Evolutionary conservation across 495 filamentous ascomycete genomes (phyloP).

Genomic region (Jackrogersella multiformis): DNA sequence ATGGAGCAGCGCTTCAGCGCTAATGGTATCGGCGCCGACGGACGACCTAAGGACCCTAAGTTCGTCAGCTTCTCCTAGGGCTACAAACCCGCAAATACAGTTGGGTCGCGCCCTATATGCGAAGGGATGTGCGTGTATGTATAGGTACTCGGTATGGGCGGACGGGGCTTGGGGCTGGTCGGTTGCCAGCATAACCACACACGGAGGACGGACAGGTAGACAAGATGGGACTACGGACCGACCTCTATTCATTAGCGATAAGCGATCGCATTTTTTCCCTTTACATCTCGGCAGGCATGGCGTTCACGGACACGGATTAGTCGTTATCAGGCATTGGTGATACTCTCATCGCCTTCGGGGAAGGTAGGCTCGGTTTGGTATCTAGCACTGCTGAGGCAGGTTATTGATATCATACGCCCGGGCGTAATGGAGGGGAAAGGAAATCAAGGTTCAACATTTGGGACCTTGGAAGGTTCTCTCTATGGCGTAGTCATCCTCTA

Average conservation of each 20-base stretch:
- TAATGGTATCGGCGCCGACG: constrained; percentile 89
- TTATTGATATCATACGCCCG: background rate
- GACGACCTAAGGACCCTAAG: constrained; percentile 89
- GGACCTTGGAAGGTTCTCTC: background rate
- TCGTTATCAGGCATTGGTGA: background rate
- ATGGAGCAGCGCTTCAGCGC: constrained; percentile 84
- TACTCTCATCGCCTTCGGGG: background rate
- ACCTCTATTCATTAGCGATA: constrained; percentile 21
- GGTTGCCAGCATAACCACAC: constrained; percentile 3
- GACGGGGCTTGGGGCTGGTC: constrained; percentile 9
- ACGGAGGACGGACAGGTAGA: background rate
- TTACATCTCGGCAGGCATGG: constrained; percentile 11
- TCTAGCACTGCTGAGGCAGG: background rate
- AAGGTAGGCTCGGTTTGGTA: background rate
- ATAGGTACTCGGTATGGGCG: constrained; percentile 4
- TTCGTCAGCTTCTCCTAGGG: constrained; percentile 87
- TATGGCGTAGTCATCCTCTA: background rate
- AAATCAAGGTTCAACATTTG: background rate
- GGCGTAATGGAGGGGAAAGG: background rate
- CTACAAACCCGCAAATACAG: background rate
- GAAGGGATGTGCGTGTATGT: constrained; percentile 5
- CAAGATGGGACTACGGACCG: constrained; percentile 1
- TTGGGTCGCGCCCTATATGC: background rate
- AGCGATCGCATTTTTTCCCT: constrained; percentile 17
- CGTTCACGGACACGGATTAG: constrained; percentile 25